Percentiles rank a stretch among this genome's conserved stretches.
These are phyloP conservation scores for Candida sanyaensis DNA, from an alignment of 1,139 yeast genomes.

Conservation along the genomic window DNA sequence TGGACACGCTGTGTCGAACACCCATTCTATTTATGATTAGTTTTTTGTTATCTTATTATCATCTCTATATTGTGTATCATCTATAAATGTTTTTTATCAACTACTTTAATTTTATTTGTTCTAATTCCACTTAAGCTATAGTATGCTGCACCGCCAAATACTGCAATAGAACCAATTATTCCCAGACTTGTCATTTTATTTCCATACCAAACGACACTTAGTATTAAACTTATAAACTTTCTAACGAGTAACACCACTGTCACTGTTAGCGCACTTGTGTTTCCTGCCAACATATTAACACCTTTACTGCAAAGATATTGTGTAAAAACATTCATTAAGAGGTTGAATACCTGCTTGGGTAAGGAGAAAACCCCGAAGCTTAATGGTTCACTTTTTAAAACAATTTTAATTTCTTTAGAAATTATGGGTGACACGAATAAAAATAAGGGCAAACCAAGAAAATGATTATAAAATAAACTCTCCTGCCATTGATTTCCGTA, in stretches of 20 bases:
- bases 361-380: slow-evolving; percentile 1
- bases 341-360: slow-evolving; percentile 22
- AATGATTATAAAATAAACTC: slow-evolving; percentile 60
- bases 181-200: slow-evolving; percentile 40
- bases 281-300: slow-evolving; percentile 62
- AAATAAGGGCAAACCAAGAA: slow-evolving; percentile 59
- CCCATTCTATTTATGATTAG: slow-evolving; percentile 20
- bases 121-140: slow-evolving; percentile 27
- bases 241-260: slow-evolving; percentile 60
- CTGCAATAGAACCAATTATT: slow-evolving; percentile 49
- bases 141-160: slow-evolving; percentile 54
- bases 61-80: neutral
- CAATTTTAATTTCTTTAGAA: slow-evolving; percentile 16
- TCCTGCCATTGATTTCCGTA: slow-evolving; percentile 70
- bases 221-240: slow-evolving; percentile 57
- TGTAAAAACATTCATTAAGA: slow-evolving; percentile 51
- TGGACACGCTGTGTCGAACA: slow-evolving; percentile 42
- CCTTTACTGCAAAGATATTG: slow-evolving; percentile 70
- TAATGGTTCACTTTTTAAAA: slow-evolving; percentile 11
- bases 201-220: slow-evolving; percentile 54
- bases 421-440: slow-evolving; percentile 26
- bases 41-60: neutral
- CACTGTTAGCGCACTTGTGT: slow-evolving; percentile 60
- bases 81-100: slow-evolving; percentile 4
- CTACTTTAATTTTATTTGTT: slow-evolving; percentile 1